Conservation (phyloP, 495 filamentous ascomycete species). For the Aspergillus nidulans region DNA sequence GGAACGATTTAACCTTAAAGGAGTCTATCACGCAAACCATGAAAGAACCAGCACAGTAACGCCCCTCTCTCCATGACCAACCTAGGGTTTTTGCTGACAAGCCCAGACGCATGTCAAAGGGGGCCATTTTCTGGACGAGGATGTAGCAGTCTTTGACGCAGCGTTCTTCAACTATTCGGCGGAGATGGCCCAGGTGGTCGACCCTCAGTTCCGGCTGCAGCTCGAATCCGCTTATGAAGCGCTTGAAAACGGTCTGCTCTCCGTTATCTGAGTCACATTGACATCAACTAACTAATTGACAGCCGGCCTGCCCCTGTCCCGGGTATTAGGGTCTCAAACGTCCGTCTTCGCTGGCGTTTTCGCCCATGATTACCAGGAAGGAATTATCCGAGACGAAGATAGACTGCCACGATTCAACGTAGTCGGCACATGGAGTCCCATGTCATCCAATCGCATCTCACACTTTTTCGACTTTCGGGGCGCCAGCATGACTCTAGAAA, state of each 20-base stretch:
- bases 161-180: constrained; percentile 36
- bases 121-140: constrained; percentile 43
- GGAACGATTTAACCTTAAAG: no score
- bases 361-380: constrained; percentile 16
- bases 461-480: constrained; percentile 29
- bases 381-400: constrained; percentile 9
- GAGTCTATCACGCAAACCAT: no score
- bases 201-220: constrained; percentile 26
- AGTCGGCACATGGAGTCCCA: constrained; percentile 5
- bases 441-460: constrained; percentile 31
- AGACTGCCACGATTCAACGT: constrained; percentile 3
- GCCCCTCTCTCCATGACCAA: no score
- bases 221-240: constrained; percentile 27
- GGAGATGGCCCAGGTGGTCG: constrained; percentile 6
- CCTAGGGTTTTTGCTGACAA: no score
- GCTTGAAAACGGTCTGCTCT: constrained; percentile 22
- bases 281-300: no score
- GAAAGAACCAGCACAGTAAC: no score
- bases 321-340: constrained; percentile 17
- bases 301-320: constrained; percentile 10
- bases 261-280: neutral
- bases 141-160: constrained; percentile 45
- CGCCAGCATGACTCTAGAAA: constrained; percentile 17
- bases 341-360: constrained; percentile 17
- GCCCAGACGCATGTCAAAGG: constrained; percentile 26